phyloP scores from a whole-genome alignment of 208 protist genomes.

The Endotrypanum monterogeii region DNA sequence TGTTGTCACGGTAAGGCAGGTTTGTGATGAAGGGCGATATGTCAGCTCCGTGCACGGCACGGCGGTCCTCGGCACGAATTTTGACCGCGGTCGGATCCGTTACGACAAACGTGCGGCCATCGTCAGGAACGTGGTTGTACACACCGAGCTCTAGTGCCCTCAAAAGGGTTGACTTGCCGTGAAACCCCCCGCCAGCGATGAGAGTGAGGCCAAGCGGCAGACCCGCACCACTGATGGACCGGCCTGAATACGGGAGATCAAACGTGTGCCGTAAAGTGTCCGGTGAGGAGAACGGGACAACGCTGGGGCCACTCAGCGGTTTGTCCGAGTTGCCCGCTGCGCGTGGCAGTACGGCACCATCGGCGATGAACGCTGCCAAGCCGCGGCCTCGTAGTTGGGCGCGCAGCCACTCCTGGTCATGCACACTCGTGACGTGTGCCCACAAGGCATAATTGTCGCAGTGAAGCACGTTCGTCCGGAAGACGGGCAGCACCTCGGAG shows the following conservation, averaged over 20 bases:
- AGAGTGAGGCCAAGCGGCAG: conserved; percentile 92
- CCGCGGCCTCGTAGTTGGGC: conserved; percentile 37
- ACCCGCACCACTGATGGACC: conserved; percentile 82
- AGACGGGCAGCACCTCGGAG: conserved; percentile 36
- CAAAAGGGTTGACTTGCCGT: conserved; percentile 96
- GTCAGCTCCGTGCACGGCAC: conserved; percentile 85
- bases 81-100: conserved; percentile 85
- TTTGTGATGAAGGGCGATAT: conserved; percentile 94
- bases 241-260: conserved; percentile 64
- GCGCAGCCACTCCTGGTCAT: conserved; percentile 91
- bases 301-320: conserved; percentile 58
- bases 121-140: conserved; percentile 94
- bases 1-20: conserved; percentile 83
- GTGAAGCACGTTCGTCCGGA: conserved; percentile 34
- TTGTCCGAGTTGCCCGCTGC: conserved; percentile 77
- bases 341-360: conserved; percentile 93
- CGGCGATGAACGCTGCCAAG: conserved; percentile 89
- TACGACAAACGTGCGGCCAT: conserved; percentile 93
- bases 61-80: conserved; percentile 94
- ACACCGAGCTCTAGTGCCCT: conserved; percentile 91
- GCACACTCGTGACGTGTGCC: conserved; percentile 75
- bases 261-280: conserved; percentile 61
- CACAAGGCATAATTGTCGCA: conserved; percentile 36
- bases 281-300: conserved; percentile 81
- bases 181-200: conserved; percentile 95